Evolutionary conservation across 2,329 filamentous ascomycete genomes (phyloP).

Genomic region (Biscogniauxia marginata): DNA sequence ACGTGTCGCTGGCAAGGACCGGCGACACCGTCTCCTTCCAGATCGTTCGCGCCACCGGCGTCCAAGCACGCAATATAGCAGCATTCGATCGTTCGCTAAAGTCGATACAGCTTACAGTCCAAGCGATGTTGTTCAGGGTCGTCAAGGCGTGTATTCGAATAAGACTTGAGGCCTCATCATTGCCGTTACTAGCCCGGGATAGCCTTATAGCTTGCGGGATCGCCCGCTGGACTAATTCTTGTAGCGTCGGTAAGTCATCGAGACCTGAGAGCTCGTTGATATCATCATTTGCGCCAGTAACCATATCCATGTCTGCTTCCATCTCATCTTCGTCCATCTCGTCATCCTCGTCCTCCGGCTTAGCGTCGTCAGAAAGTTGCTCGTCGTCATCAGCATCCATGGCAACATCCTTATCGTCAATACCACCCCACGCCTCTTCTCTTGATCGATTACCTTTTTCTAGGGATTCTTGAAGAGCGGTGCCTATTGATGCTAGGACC

Average conservation of each 20-base stretch:
- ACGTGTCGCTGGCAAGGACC: constrained; percentile 59
- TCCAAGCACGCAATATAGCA: constrained; percentile 54
- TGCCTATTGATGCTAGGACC: constrained; percentile 64
- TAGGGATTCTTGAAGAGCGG: constrained; percentile 52
- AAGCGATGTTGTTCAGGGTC: constrained; percentile 65
- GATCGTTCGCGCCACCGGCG: constrained; percentile 50
- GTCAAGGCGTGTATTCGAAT: constrained; percentile 56
- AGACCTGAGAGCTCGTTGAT: constrained; percentile 43
- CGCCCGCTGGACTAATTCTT: constrained; percentile 44
- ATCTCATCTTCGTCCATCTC: constrained; percentile 58
- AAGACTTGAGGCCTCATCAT: constrained; percentile 39
- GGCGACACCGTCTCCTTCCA: constrained; percentile 58
- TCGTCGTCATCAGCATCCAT: constrained; percentile 40
- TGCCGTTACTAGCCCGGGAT: constrained; percentile 42
- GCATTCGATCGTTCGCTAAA: constrained; percentile 54
- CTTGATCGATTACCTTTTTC: constrained; percentile 40
- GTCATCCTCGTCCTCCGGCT: constrained; percentile 41
- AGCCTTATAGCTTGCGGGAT: constrained; percentile 46
- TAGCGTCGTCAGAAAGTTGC: constrained; percentile 40
- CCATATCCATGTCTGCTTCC: constrained; percentile 64
- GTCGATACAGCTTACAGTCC: constrained; percentile 63
- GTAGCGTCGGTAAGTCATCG: constrained; percentile 54
- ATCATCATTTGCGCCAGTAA: constrained; percentile 50
- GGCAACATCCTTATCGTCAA: constrained; percentile 34
- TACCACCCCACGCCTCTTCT: constrained; percentile 40